These are phyloP conservation scores for Cyberlindnera saturnus DNA, from an alignment of 805 yeast genomes.

Conservation along the genomic window DNA sequence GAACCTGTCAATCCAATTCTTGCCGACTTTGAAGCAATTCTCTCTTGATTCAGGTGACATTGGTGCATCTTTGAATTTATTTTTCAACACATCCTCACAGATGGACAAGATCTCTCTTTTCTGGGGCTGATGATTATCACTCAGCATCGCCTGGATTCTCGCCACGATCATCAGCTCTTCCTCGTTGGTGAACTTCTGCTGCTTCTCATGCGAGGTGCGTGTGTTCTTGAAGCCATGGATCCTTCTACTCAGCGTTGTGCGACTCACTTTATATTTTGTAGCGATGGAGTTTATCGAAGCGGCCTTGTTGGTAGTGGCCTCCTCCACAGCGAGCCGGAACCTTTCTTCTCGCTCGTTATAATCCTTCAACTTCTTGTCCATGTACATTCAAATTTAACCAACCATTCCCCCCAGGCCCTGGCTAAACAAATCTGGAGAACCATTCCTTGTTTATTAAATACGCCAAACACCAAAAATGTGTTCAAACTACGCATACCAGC, in stretches of 20 bases:
- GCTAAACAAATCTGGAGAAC: not conserved
- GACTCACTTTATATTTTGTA: slow-evolving; percentile 21
- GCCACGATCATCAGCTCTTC: slow-evolving; percentile 20
- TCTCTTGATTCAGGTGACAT: slow-evolving; percentile 7
- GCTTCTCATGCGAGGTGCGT: slow-evolving; percentile 24
- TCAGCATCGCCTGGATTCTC: slow-evolving; percentile 17
- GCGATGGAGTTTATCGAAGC: slow-evolving; percentile 26
- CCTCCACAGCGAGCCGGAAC: slow-evolving; percentile 23
- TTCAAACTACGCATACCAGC: no score
- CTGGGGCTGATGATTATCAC: slow-evolving; percentile 20
- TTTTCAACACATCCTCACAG: slow-evolving; percentile 20
- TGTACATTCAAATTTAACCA: slow-evolving; percentile 10
- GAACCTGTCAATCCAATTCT: slow-evolving; percentile 26
- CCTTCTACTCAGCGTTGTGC: slow-evolving; percentile 24
- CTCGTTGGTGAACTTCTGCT: slow-evolving; percentile 24
- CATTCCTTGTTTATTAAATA: not conserved
- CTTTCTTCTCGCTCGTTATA: slow-evolving; percentile 25
- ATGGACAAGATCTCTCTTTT: slow-evolving; percentile 21
- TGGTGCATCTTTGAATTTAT: slow-evolving; percentile 16
- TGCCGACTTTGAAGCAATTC: slow-evolving; percentile 22
- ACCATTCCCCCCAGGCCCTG: not conserved
- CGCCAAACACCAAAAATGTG: no score
- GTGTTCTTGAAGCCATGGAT: slow-evolving; percentile 26
- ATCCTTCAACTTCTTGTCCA: slow-evolving; percentile 24
- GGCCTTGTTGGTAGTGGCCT: slow-evolving; percentile 21